These are phyloP conservation scores for Phytophthora brassicae DNA, from an alignment of 352 stramenopile species.

Conservation along the genomic window DNA sequence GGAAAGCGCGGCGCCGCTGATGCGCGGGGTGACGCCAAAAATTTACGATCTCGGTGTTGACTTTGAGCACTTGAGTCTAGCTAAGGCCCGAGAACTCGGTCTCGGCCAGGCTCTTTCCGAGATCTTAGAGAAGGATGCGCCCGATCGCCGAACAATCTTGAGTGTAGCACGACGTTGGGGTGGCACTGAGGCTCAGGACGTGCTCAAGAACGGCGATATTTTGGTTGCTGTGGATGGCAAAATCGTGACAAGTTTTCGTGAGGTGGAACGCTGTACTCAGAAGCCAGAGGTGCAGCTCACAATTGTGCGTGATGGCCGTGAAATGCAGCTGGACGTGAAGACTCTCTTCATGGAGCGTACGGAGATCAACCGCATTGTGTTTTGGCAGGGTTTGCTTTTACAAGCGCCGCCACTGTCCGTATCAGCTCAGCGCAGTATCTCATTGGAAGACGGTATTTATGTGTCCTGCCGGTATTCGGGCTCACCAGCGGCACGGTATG, in stretches of 20 bases:
- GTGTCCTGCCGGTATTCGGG: slow-evolving; percentile 88
- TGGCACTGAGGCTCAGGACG: slow-evolving; percentile 62
- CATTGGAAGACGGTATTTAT: slow-evolving; percentile 82
- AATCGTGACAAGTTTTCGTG: slow-evolving; percentile 83
- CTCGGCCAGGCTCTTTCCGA: slow-evolving; percentile 79
- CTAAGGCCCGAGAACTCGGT: slow-evolving; percentile 87
- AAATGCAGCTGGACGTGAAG: slow-evolving; percentile 72
- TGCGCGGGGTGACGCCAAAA: slow-evolving; percentile 66
- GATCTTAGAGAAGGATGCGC: slow-evolving; percentile 68
- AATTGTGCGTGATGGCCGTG: slow-evolving; percentile 81
- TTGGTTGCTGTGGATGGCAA: slow-evolving; percentile 84
- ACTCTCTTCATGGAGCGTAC: slow-evolving; percentile 80
- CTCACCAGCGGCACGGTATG: slow-evolving; percentile 88
- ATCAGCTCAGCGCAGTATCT: slow-evolving; percentile 81
- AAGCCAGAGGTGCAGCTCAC: slow-evolving; percentile 81
- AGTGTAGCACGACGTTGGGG: slow-evolving; percentile 78
- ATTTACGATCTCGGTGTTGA: slow-evolving; percentile 85
- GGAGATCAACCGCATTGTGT: slow-evolving; percentile 90
- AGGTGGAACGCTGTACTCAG: slow-evolving; percentile 82
- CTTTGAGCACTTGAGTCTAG: slow-evolving; percentile 88
- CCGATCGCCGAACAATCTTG: slow-evolving; percentile 77
- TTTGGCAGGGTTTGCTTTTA: slow-evolving; percentile 90
- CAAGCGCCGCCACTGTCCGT: slow-evolving; percentile 89
- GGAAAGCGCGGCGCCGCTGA: slow-evolving; percentile 78
- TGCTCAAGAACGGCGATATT: slow-evolving; percentile 85